Evolutionary conservation across 352 stramenopile genomes (phyloP).

Genomic region (Elongisporangium anandrum): DNA sequence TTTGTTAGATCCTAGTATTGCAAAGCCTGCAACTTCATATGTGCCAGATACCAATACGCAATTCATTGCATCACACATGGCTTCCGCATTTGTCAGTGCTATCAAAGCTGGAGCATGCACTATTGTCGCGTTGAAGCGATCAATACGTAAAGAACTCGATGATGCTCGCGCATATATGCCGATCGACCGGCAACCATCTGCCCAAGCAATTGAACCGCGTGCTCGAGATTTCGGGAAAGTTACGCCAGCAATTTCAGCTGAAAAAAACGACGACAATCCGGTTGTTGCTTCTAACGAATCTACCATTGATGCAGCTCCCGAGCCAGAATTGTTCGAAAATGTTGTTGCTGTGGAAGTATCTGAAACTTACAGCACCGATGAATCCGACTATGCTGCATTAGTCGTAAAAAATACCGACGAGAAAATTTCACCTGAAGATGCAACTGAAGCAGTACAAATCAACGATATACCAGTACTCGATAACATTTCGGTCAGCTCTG

Average conservation of each 20-base stretch:
- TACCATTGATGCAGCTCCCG: too few species aligned
- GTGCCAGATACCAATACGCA: not conserved
- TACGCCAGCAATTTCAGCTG: not conserved
- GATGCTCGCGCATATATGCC: not conserved
- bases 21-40: not conserved
- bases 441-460: not conserved
- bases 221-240: not conserved
- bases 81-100: not conserved
- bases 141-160: not conserved
- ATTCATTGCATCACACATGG: not conserved
- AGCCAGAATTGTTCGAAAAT: not conserved
- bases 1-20: not conserved
- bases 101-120: not conserved
- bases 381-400: not conserved
- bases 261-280: not conserved
- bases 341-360: not conserved
- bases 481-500: not conserved
- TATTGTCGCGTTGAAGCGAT: not conserved
- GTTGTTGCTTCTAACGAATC: not conserved
- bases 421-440: not conserved
- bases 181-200: not conserved
- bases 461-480: not conserved
- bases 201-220: not conserved
- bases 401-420: not conserved
- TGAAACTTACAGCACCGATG: not conserved